Percentiles rank a stretch among this genome's conserved stretches.
These are phyloP conservation scores for Casuarina equisetifolia DNA, from an alignment of 306 rosid genomes.

Conservation along the genomic window DNA sequence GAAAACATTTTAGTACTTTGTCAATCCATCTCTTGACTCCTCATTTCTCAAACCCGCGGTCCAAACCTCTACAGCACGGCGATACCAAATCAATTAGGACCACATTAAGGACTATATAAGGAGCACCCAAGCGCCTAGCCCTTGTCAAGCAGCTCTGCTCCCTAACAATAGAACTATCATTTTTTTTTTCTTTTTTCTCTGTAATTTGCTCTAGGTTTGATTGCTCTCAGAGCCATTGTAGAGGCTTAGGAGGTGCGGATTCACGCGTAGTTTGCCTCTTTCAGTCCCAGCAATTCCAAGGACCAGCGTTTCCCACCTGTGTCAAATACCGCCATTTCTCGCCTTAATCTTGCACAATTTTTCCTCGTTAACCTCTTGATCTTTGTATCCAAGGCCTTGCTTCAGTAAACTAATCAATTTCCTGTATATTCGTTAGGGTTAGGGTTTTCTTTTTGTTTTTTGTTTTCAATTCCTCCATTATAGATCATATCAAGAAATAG, in stretches of 20 bases:
- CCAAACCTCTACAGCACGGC: too few species aligned
- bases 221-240: slow-evolving; percentile 43
- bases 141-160: slow-evolving; percentile 40
- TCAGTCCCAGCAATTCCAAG: neutral
- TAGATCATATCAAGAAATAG: slow-evolving; percentile 17
- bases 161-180: neutral
- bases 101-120: slow-evolving; percentile 17
- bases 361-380: neutral
- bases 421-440: slow-evolving; percentile 31
- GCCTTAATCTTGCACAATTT: neutral
- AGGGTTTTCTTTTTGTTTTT: slow-evolving; percentile 32
- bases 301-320: slow-evolving; percentile 47
- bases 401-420: neutral
- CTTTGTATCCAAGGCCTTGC: neutral
- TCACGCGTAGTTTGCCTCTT: slow-evolving; percentile 4
- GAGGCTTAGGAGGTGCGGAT: slow-evolving; percentile 81
- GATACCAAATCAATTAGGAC: too few species aligned
- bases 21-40: too few species aligned
- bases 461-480: slow-evolving; percentile 8
- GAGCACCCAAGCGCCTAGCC: slow-evolving; percentile 57
- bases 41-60: too few species aligned
- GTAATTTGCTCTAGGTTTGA: slow-evolving; percentile 33
- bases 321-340: slow-evolving; percentile 52
- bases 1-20: too few species aligned
- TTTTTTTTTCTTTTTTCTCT: slow-evolving; percentile 2